Evolutionary conservation across 148 eudicot species (phyloP).

Genomic region (Rhododendron williamsianum): DNA sequence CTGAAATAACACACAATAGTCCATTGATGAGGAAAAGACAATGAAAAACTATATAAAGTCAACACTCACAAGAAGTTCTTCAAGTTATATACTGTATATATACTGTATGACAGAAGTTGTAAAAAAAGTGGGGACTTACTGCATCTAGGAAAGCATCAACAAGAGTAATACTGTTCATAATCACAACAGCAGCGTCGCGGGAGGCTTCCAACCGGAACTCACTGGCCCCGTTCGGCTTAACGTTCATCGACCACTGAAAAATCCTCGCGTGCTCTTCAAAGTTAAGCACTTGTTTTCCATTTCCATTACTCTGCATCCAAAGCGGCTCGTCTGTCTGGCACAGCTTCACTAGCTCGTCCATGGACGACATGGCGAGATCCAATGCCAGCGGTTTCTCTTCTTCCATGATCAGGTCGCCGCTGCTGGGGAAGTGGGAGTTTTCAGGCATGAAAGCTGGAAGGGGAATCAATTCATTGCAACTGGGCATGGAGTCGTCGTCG

Average conservation of each 20-base stretch:
- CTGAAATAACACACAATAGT: constrained; percentile 23
- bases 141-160: constrained; percentile 90
- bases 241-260: constrained; percentile 51
- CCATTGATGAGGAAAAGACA: not conserved
- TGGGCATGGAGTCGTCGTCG: constrained; percentile 46
- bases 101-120: not conserved
- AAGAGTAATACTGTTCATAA: constrained; percentile 86
- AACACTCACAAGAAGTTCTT: no score
- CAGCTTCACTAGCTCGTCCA: constrained; percentile 66
- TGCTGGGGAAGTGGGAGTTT: constrained; percentile 29
- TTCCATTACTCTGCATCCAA: constrained; percentile 38
- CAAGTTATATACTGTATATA: no score
- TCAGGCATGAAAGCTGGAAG: constrained; percentile 50
- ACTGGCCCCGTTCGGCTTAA: constrained; percentile 24
- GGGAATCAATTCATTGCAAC: constrained; percentile 40
- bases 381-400: constrained; percentile 73
- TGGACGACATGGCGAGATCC: constrained; percentile 66
- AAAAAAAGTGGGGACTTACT: constrained; percentile 32
- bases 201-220: constrained; percentile 68
- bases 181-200: constrained; percentile 61
- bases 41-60: not conserved
- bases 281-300: constrained; percentile 52
- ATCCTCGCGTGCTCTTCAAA: constrained; percentile 66
- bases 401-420: constrained; percentile 38
- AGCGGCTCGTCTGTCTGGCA: constrained; percentile 66